Evolutionary conservation across 169 alveolate species (phyloP).

Genomic region (Prorocentrum cordatum): DNA sequence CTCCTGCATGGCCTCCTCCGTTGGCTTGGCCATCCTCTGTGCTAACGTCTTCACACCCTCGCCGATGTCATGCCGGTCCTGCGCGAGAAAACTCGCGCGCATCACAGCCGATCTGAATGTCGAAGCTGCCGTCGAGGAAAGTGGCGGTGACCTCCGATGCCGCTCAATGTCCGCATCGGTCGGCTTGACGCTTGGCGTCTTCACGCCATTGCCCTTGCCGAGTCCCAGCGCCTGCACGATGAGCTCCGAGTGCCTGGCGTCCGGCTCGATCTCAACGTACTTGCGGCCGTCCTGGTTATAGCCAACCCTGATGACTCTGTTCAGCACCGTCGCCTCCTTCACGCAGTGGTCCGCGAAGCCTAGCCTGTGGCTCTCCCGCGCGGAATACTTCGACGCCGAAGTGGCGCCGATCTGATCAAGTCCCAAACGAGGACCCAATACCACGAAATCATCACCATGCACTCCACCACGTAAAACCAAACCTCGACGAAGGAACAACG

Average conservation of each 20-base stretch:
- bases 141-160: neutral
- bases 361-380: slow-evolving; percentile 5
- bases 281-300: neutral
- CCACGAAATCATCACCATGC: slow-evolving; percentile 24
- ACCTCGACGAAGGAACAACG: neutral
- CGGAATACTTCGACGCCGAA: neutral
- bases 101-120: neutral
- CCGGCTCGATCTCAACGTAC: neutral
- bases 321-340: neutral
- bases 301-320: neutral
- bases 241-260: neutral
- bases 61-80: neutral
- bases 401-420: neutral
- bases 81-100: neutral
- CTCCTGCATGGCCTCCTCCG: neutral
- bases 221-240: neutral
- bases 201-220: neutral
- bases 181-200: neutral
- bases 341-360: neutral
- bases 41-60: neutral
- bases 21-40: neutral
- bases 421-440: neutral
- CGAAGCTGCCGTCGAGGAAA: neutral
- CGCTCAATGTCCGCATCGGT: neutral
- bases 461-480: neutral